Conservation (phyloP, 2,329 filamentous ascomycete genomes). For the Fusarium proliferatum region DNA sequence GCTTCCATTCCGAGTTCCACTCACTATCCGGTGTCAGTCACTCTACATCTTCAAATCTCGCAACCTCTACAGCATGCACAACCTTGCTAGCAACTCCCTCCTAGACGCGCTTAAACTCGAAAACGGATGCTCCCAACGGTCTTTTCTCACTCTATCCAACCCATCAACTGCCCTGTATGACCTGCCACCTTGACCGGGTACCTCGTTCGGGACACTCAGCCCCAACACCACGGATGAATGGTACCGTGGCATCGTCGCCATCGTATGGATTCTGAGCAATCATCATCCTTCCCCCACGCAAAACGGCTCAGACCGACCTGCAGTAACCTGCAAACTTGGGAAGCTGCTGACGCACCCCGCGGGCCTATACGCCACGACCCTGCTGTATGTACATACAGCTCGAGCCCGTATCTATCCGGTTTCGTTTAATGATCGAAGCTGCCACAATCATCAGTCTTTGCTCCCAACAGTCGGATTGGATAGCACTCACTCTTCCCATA, state of each 20-base stretch:
- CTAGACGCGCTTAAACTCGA: constrained; percentile 15
- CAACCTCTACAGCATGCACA: constrained; percentile 39
- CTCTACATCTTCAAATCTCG: constrained; percentile 38
- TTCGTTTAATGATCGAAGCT: constrained; percentile 56
- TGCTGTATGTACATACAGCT: neutral
- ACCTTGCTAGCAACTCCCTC: constrained; percentile 10
- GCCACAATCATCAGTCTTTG: constrained; percentile 36
- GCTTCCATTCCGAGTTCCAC: constrained; percentile 39
- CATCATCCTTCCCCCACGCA: constrained; percentile 36
- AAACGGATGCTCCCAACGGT: constrained; percentile 16
- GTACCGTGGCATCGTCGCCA: constrained; percentile 37
- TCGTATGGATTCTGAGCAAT: constrained; percentile 41
- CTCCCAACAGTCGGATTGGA: constrained; percentile 6
- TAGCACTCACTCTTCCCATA: constrained; percentile 80
- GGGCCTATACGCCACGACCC: constrained; percentile 18
- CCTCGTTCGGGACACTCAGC: constrained; percentile 37
- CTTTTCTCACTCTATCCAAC: constrained; percentile 15
- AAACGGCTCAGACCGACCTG: constrained; percentile 43
- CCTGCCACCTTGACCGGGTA: constrained; percentile 36
- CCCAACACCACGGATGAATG: constrained; percentile 38
- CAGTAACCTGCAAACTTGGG: constrained; percentile 29
- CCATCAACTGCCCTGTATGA: constrained; percentile 23
- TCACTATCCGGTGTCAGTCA: constrained; percentile 8
- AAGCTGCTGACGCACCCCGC: constrained; percentile 42
- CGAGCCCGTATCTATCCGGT: constrained; percentile 19